Percentiles rank a stretch among this genome's conserved stretches.
These are phyloP conservation scores for Phytophthora chlamydospora DNA, from an alignment of 352 stramenopile genomes.

Conservation along the genomic window DNA sequence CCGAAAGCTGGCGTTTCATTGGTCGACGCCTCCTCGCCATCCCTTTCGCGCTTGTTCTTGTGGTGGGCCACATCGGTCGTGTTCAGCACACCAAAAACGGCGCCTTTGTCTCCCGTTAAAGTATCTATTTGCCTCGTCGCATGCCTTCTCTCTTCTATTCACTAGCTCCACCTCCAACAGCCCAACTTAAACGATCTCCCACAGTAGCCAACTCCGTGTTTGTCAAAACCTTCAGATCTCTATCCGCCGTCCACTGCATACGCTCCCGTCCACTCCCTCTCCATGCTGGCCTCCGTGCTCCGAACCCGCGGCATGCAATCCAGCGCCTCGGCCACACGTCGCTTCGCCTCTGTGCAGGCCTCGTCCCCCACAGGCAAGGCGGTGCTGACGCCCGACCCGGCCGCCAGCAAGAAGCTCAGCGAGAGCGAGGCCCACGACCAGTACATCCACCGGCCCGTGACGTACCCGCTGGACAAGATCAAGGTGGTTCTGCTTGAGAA, in stretches of 20 bases:
- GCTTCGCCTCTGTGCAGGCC: constrained; percentile 49
- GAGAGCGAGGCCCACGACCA: constrained; percentile 23
- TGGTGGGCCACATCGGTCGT: constrained; percentile 11
- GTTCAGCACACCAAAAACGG: constrained; percentile 15
- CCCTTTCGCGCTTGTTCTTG: constrained; percentile 19
- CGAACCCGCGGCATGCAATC: constrained; percentile 31
- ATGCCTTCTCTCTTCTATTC: not conserved
- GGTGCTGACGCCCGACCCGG: constrained; percentile 24
- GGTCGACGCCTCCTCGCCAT: not conserved
- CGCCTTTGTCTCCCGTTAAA: not conserved
- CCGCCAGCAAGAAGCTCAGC: constrained; percentile 15
- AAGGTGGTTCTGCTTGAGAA: constrained; percentile 88
- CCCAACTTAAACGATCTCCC: constrained; percentile 5
- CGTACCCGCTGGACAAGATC: constrained; percentile 79
- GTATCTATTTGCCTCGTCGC: constrained; percentile 23
- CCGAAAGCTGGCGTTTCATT: too few relatives aligned
- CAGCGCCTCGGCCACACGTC: constrained; percentile 13
- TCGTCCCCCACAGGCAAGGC: constrained; percentile 22
- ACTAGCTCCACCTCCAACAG: not conserved
- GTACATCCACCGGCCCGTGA: constrained; percentile 75
- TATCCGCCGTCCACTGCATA: constrained; percentile 15
- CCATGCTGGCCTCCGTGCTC: constrained; percentile 51
- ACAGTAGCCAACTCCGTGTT: constrained; percentile 10
- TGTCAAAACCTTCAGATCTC: constrained; percentile 25
- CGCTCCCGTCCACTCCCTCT: not conserved